Evolutionary conservation across 257 asterid genomes (phyloP).

Genomic region (Schizonepeta tenuifolia): DNA sequence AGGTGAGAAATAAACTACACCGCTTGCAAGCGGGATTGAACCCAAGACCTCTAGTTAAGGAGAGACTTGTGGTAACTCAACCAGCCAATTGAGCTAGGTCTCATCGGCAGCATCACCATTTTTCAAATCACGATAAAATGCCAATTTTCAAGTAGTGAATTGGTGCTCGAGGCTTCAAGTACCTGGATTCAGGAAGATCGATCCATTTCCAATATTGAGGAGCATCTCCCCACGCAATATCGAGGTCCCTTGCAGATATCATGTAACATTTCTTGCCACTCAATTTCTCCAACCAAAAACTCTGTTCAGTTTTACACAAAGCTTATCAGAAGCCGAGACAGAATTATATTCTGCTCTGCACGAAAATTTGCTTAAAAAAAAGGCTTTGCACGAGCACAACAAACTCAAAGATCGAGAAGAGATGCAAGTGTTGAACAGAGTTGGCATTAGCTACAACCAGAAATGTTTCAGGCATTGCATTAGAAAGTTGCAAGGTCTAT

Average conservation of each 20-base stretch:
- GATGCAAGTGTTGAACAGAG: neutral
- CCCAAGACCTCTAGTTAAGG: too few species aligned
- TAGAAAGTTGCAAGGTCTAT: neutral
- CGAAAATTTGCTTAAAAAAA: neutral
- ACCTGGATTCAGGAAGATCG: slow-evolving; percentile 64
- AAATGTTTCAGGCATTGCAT: neutral
- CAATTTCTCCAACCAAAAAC: slow-evolving; percentile 68
- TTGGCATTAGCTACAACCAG: neutral
- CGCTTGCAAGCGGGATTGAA: too few species aligned
- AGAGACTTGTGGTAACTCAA: too few species aligned
- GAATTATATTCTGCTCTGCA: neutral
- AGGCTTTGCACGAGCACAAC: neutral
- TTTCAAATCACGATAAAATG: too few species aligned
- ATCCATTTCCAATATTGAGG: slow-evolving; percentile 68
- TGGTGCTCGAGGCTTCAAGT: slow-evolving; percentile 11
- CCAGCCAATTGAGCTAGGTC: too few species aligned
- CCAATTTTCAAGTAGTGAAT: too few species aligned
- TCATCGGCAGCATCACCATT: too few species aligned
- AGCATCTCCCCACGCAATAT: slow-evolving; percentile 60
- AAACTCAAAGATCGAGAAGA: neutral
- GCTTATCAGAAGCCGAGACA: slow-evolving; percentile 32
- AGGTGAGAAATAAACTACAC: too few species aligned
- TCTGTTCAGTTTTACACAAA: slow-evolving; percentile 44
- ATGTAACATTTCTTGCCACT: slow-evolving; percentile 75
- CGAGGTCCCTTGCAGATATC: slow-evolving; percentile 71